phyloP scores from a whole-genome alignment of 2,329 filamentous ascomycete species.

The Stagonosporopsis rhizophila region DNA sequence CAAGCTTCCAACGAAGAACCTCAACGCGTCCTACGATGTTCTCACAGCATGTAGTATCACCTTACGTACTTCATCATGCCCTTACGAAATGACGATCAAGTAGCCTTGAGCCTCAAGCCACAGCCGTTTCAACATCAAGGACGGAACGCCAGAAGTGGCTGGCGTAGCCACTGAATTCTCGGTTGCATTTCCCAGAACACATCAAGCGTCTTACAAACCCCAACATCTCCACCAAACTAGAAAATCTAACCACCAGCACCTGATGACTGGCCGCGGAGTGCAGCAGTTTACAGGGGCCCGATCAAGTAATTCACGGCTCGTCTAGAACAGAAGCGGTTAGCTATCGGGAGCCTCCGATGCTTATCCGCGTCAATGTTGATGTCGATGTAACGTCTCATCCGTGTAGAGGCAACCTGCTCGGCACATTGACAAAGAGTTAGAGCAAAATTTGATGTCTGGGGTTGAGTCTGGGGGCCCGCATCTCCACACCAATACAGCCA shows the following conservation, averaged over 20 bases:
- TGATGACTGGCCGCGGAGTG: conserved; percentile 11
- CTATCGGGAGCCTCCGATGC: conserved; percentile 13
- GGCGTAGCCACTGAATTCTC: background rate
- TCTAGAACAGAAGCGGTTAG: conserved; percentile 1
- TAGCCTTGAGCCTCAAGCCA: conserved; percentile 8
- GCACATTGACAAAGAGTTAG: conserved; percentile 16
- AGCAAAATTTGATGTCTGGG: conserved; percentile 14
- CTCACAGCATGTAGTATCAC: conserved; percentile 7
- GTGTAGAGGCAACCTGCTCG: conserved; percentile 5
- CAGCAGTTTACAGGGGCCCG: background rate
- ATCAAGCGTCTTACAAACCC: conserved; percentile 7
- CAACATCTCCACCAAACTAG: conserved; percentile 24
- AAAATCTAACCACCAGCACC: conserved; percentile 21
- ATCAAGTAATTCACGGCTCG: conserved; percentile 15
- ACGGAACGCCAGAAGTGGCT: conserved; percentile 8
- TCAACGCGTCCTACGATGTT: background rate
- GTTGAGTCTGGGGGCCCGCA: conserved; percentile 19
- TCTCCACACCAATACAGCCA: conserved; percentile 9
- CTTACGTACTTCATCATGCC: conserved; percentile 13
- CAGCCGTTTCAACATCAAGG: conserved; percentile 5
- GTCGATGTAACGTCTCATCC: conserved; percentile 13
- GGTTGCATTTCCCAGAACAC: conserved; percentile 8
- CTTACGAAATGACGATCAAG: background rate
- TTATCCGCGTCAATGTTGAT: conserved; percentile 1
- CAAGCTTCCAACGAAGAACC: background rate